Percentiles rank a stretch among this genome's conserved stretches.
Evolutionary conservation across 2,329 filamentous ascomycete genomes (phyloP).

Genomic region (Diaporthe aspalathi): DNA sequence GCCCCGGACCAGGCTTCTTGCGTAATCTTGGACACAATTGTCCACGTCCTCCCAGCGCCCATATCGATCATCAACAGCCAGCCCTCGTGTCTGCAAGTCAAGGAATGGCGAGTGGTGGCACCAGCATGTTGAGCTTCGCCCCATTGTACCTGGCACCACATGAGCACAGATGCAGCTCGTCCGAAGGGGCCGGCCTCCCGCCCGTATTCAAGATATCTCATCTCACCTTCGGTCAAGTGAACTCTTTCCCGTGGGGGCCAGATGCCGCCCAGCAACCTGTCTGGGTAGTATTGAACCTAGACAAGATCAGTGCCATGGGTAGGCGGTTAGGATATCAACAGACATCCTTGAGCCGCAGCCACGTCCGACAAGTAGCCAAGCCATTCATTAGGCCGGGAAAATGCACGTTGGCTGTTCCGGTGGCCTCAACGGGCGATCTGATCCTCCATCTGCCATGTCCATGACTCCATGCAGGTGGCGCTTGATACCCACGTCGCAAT

Average conservation of each 20-base stretch:
- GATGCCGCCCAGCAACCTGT: neutral
- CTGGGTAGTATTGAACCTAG: neutral
- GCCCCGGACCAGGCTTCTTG: neutral
- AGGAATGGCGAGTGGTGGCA: neutral
- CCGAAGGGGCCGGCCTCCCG: neutral
- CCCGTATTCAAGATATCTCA: neutral
- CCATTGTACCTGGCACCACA: neutral
- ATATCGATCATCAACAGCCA: neutral
- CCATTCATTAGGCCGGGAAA: constrained; percentile 52
- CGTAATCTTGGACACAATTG: neutral
- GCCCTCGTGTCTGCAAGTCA: neutral
- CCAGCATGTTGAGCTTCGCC: neutral
- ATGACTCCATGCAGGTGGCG: constrained; percentile 55
- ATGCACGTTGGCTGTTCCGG: constrained; percentile 55
- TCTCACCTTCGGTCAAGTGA: neutral
- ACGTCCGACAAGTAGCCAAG: constrained; percentile 42
- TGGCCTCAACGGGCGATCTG: constrained; percentile 47
- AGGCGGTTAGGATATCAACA: constrained; percentile 22
- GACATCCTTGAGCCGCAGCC: neutral
- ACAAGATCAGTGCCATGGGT: constrained; percentile 2
- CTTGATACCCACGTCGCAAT: constrained; percentile 43
- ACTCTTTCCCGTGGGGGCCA: neutral
- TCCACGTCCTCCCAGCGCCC: neutral
- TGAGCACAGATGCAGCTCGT: neutral
- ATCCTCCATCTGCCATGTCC: constrained; percentile 44